Evolutionary conservation across 371 early-diverging fungal genomes (phyloP), one percentile per base, ranked within the genome.

Genomic region (Mortierella sp.): DNA sequence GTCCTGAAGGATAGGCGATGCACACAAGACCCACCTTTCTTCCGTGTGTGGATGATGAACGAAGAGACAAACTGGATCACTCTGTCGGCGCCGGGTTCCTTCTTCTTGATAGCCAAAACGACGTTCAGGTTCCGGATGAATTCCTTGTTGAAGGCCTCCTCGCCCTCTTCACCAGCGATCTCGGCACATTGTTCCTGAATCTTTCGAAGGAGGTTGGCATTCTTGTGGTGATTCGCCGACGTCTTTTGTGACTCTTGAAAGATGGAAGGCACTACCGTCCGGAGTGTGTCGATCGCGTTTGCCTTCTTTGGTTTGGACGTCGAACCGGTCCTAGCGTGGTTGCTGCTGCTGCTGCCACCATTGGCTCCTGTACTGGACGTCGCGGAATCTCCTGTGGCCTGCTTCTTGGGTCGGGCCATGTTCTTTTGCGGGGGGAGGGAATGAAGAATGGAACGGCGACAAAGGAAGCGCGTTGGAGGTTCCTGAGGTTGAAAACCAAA

Each of bases 181-280:
- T 82, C 81, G 44, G 85, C 79, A 63, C 89, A 88, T 41, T 86
- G 82, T 53, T 82, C 69, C 69, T 93, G 94, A 53, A 94, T 76
- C 71, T 92, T 93, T 54, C 92, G 83, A n/a, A 95, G 81, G 29
- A 88, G 85, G 41, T 90, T 86, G 14, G 90, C 88, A 63, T 90
- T 86, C 63, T 87, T 89, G 61, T 92, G 87, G 65, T 91, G 89
- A 5, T 84, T 85, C 6, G 90, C 84, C 21, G 84, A 81, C 0
- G 89, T 83, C 57, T 84, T 85, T 70, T 93, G 93, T 7, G 89
- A 86, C n/a, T 93, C 92, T 62, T 89, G 89, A 70, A 94, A 93
- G 54, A 94, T 83, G 54, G 83, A 74, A 0, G 88, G 86, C n/a
- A 92, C 60, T 7, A 68, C 69, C 6, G 76, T 69, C 5, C 69